phyloP scores from a whole-genome alignment of 2,329 filamentous ascomycete genomes.

The Hypocrella siamensis region DNA sequence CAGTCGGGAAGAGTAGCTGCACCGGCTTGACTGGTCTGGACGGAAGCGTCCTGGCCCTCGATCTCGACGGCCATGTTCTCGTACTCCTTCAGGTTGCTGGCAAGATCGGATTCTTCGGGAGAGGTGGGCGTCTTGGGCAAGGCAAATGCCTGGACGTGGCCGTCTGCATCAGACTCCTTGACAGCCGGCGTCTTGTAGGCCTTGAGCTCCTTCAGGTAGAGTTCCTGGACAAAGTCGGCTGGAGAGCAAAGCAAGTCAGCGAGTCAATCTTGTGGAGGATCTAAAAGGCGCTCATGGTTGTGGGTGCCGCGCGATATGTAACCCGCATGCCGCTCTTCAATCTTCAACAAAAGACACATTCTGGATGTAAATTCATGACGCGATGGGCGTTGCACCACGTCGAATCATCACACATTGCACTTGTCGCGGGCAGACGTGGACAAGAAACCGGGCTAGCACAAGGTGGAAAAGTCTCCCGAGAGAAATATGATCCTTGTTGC shows the following conservation, averaged over 20 bases:
- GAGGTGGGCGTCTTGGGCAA: conserved; percentile 69
- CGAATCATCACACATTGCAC: too few relatives aligned
- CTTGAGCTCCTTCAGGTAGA: conserved; percentile 94
- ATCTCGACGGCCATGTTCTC: conserved; percentile 89
- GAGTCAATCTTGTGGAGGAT: neutral
- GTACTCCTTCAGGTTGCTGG: conserved; percentile 84
- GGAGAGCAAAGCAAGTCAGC: conserved; percentile 3
- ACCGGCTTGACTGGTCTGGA: conserved; percentile 40
- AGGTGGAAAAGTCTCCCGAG: too few relatives aligned
- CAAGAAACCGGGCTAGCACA: too few relatives aligned
- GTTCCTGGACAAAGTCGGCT: conserved; percentile 96
- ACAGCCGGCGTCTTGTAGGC: conserved; percentile 75
- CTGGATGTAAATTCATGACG: too few relatives aligned
- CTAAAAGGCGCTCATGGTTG: too few relatives aligned
- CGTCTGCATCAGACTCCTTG: conserved; percentile 77
- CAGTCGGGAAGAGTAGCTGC: conserved; percentile 50
- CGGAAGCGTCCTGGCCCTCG: conserved; percentile 58
- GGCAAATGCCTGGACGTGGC: conserved; percentile 78
- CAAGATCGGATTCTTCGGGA: conserved; percentile 88
- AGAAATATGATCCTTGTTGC: too few relatives aligned
- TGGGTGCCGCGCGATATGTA: too few relatives aligned
- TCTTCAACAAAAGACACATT: too few relatives aligned
- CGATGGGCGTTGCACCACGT: too few relatives aligned
- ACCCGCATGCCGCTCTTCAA: too few relatives aligned
- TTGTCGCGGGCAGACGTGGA: too few relatives aligned